Conservation (phyloP, 257 asterid species). For the Salvia rosmarinus region DNA sequence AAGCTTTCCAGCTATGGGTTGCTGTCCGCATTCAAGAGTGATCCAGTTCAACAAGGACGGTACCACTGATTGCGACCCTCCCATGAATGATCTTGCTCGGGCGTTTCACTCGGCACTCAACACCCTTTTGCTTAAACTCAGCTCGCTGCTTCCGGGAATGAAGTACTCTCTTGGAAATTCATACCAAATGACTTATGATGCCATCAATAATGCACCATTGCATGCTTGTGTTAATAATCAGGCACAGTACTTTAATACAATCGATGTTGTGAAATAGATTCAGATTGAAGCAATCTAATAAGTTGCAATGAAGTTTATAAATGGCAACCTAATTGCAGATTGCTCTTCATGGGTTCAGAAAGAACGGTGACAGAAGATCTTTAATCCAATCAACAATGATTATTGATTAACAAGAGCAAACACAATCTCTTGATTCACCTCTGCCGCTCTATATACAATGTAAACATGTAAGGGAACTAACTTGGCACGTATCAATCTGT, state of each 20-base stretch:
- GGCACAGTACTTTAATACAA: too few relatives aligned
- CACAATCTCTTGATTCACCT: background rate
- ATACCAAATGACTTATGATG: constrained; percentile 45
- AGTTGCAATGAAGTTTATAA: too few relatives aligned
- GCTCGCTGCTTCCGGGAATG: constrained; percentile 40
- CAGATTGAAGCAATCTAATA: too few relatives aligned
- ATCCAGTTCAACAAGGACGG: background rate
- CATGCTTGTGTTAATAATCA: too few relatives aligned
- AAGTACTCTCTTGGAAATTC: constrained; percentile 51
- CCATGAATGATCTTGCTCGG: constrained; percentile 36
- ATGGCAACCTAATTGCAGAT: too few relatives aligned
- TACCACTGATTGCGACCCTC: constrained; percentile 34
- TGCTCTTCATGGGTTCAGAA: too few relatives aligned
- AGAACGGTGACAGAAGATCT: too few relatives aligned
- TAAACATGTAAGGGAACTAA: background rate
- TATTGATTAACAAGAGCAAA: background rate
- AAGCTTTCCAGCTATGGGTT: constrained; percentile 51
- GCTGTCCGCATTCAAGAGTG: constrained; percentile 45
- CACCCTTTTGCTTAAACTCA: constrained; percentile 35
- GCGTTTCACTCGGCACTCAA: constrained; percentile 39
- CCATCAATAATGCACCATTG: constrained; percentile 39
- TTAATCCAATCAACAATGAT: too few relatives aligned
- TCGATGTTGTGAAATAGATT: too few relatives aligned
- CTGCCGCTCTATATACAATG: background rate
- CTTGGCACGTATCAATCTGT: constrained; percentile 54